Evolutionary conservation across 1,139 yeast genomes (phyloP), one percentile per base, ranked within the genome.

Genomic region (Maudiozyma humilis): DNA sequence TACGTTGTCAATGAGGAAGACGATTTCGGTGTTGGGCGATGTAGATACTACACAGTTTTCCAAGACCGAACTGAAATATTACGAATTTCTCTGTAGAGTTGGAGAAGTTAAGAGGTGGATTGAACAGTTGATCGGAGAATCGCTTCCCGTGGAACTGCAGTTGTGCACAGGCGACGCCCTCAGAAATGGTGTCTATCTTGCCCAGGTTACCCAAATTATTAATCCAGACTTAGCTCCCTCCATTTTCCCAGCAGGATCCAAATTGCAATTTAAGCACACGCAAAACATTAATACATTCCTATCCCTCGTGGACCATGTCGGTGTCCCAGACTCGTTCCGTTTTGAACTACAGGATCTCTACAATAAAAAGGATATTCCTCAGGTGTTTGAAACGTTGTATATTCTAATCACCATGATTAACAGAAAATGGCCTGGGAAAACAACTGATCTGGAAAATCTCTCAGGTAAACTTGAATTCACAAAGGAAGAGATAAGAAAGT

Each of bases 301-400:
- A 61, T 73, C 77, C 23, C 75, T 91, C 47, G 68, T 87, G 33
- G 83, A 78, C 44, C 76, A 70, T 50, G 73, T 87, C 51, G 79
- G 78, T 30, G 79, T 91, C 52, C 98, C 98, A 0, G 93, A 80
- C 52, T 70, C 88, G 43, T 91, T 89, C 60, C 73, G 87, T 39
- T 91, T 91, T 60, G 97, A 89, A 60, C 72, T 89, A 47, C 88
- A 95, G 2, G 99, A 91, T 65, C 70, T 91, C 36, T 93, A 88
- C 64, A 97, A 91, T 60, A 84, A 85, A 56, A 89, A 88, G 56
- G 86, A 91, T 57, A 76, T 89, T 18, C 97, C 98, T 17, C 89
- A 87, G 59, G 97, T 93, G 18, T 84, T 93, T 64, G 89, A 88
- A 62, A 88, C 97, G 56, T 69, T 91, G 36, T 96, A 91, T 66